Base-by-base conservation (phyloP, 1,284 basidiomycete genomes). In the Mycosarcoma mackinlayi region DNA sequence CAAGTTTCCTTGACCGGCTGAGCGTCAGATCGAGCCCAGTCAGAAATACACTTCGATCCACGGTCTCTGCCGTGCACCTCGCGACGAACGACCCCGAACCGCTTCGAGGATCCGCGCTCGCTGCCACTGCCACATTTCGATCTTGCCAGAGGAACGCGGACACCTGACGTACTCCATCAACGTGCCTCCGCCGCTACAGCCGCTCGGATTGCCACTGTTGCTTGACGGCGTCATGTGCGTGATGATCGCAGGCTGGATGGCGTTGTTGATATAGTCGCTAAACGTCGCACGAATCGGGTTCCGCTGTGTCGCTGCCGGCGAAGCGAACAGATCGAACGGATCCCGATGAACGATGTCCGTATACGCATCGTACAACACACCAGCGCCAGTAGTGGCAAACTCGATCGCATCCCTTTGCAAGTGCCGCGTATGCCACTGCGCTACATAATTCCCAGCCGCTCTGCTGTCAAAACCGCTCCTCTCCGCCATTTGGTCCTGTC, bases 1-100 rank as follows among this genome's bases (percentile, higher is more conserved):
- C 47, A 58, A 41, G 58, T 71, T 13, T 53, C 56, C 19, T 37
- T 69, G 5, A 24, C 45, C 1, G 25, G 44, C 10, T 51, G 21
- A 35, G 8, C n/a, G n/a, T n/a, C n/a, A n/a, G n/a, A n/a, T n/a
- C n/a, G n/a, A n/a, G n/a, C n/a, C n/a, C n/a, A 11, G 9, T 11
- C 37, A 72, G 50, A 72, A 68, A 47, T 46, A 64, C 3, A 72
- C 69, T 10, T 72, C 60, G 60, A 67, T 27, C 69, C 69, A 72
- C 3, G 16, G 16, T n/a, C 63, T 23, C 27, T 42, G 48, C 21
- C 33, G 31, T 2, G 59, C 16, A 9, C 6, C 3, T 1, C 45
- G 38, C 13, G 42, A 31, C 3, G 47, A 11, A 18, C 69, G 46
- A 1, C 69, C 69, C 0, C 60, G 51, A 5, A 72, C 38, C 14